phyloP scores from a whole-genome alignment of 108 stramenopile genomes.

The Cyclotella baltica region DNA sequence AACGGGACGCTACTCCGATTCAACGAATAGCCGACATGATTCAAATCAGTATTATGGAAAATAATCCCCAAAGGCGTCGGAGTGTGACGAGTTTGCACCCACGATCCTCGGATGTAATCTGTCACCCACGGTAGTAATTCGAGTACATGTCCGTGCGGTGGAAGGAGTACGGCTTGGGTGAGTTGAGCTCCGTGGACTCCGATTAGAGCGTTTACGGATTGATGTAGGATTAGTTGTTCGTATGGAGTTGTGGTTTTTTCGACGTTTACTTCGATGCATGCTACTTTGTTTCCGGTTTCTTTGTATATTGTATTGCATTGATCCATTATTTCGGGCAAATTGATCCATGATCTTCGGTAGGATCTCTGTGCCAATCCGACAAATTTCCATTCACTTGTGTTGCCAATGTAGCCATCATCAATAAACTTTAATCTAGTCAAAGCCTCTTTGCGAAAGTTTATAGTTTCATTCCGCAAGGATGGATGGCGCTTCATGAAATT shows the following conservation, averaged over 20 bases:
- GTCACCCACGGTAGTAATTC: constrained; percentile 63
- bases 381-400: constrained; percentile 38
- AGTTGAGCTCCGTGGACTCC: constrained; percentile 66
- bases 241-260: constrained; percentile 44
- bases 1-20: constrained; percentile 42
- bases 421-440: constrained; percentile 20
- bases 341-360: constrained; percentile 28
- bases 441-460: constrained; percentile 9
- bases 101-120: constrained; percentile 46
- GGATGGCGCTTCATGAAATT: constrained; percentile 48
- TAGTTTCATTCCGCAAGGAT: constrained; percentile 22
- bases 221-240: constrained; percentile 61
- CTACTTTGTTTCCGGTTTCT: constrained; percentile 23
- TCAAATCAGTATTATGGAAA: constrained; percentile 61
- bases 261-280: constrained; percentile 62
- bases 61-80: constrained; percentile 64
- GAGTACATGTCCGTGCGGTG: constrained; percentile 51
- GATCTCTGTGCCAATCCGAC: constrained; percentile 39
- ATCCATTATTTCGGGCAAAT: constrained; percentile 35
- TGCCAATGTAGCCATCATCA: constrained; percentile 18
- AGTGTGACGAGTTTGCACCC: constrained; percentile 40
- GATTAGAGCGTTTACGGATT: constrained; percentile 61
- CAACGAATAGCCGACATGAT: constrained; percentile 53
- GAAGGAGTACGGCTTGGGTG: constrained; percentile 60
- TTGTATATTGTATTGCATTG: constrained; percentile 38